Conservation (phyloP, 2,329 filamentous ascomycete genomes). For the Colletotrichum endophyticum region DNA sequence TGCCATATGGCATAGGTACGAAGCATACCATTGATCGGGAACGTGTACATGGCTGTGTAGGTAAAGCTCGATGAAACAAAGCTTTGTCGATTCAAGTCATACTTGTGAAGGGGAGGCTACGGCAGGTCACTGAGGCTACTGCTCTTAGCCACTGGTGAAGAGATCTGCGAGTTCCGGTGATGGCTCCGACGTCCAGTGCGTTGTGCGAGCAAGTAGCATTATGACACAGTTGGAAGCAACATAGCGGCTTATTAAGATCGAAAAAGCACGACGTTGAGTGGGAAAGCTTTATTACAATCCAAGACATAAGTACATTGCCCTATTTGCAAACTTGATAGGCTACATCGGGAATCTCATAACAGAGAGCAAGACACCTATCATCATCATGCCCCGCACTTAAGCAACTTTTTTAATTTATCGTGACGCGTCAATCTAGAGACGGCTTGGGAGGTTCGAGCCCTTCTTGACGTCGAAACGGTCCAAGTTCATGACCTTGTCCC, state of each 20-base stretch:
- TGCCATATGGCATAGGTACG: neutral
- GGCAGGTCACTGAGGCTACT: neutral
- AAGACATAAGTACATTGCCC: neutral
- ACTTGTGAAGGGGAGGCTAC: fast-evolving
- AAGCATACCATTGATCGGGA: neutral
- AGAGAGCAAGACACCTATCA: neutral
- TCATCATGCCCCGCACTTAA: neutral
- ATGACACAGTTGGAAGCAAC: neutral
- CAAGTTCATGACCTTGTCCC: conserved; percentile 77
- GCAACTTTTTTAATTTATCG: neutral
- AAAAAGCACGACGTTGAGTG: fast-evolving
- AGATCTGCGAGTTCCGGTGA: fast-evolving
- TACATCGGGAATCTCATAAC: neutral
- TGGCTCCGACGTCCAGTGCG: fast-evolving
- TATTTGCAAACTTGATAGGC: neutral
- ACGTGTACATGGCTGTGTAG: neutral
- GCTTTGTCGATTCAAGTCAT: neutral
- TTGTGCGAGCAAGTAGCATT: fast-evolving
- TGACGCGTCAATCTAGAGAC: neutral
- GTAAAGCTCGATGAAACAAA: neutral
- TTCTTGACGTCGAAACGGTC: conserved; percentile 69
- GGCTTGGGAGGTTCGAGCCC: neutral
- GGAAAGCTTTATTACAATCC: neutral
- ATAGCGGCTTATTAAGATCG: neutral
- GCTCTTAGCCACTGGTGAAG: fast-evolving